Conservation (phyloP, 2,329 filamentous ascomycete species). For the Lecanicillium sp. region DNA sequence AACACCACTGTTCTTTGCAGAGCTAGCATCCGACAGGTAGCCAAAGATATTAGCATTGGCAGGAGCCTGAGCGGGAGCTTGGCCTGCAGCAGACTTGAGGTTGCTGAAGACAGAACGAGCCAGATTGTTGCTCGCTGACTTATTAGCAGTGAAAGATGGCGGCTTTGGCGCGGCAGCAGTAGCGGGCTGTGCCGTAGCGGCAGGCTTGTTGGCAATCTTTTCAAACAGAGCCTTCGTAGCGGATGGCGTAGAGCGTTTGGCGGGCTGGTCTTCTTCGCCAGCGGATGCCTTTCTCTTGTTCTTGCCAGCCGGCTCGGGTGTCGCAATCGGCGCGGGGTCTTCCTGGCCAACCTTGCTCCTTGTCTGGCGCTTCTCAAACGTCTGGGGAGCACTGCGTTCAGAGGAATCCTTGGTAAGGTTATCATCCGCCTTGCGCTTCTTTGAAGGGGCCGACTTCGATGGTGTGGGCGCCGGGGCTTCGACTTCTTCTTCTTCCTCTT, state of each 20-base stretch:
- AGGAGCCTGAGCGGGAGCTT: conserved; percentile 10
- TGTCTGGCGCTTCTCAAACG: conserved; percentile 43
- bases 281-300: conserved; percentile 47
- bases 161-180: conserved; percentile 21
- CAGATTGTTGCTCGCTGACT: conserved; percentile 27
- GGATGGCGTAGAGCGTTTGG: conserved; percentile 42
- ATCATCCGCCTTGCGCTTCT: conserved; percentile 53
- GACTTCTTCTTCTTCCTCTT: conserved; percentile 31
- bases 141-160: conserved; percentile 24
- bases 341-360: conserved; percentile 30
- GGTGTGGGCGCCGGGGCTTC: conserved; percentile 21
- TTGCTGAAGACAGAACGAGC: conserved; percentile 36
- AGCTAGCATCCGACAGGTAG: conserved; percentile 50
- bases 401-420: conserved; percentile 32
- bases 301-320: conserved; percentile 28
- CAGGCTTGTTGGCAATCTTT: conserved; percentile 45
- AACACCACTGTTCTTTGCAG: conserved; percentile 44
- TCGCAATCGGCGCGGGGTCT: conserved; percentile 19
- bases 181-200: conserved; percentile 20
- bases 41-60: conserved; percentile 47
- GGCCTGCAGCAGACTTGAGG: conserved; percentile 23
- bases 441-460: conserved; percentile 25
- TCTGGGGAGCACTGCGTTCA: conserved; percentile 22
- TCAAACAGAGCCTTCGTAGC: conserved; percentile 50
- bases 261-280: conserved; percentile 39